Base-by-base conservation (phyloP, 495 filamentous ascomycete genomes). In the Sabuloglossum arenarium region DNA sequence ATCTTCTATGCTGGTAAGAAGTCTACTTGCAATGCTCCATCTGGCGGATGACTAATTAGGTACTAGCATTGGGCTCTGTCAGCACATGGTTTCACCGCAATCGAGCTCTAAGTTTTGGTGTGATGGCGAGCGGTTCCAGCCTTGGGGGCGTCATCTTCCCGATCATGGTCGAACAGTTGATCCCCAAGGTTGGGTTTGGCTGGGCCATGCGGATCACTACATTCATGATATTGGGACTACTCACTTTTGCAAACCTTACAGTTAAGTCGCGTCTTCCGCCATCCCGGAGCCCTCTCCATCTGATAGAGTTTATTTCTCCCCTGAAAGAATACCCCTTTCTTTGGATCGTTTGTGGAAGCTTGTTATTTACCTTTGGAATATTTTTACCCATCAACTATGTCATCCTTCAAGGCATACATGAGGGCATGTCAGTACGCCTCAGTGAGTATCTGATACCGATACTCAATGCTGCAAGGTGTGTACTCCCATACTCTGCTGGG, bases 161-260 rank as follows among this genome's bases (percentile, higher is more conserved):
- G 5, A 88, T 89, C 64, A 81, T 88, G 75, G 75, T 87, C 43
- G 63, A 75, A 10, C 70, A 75, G 21, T 65, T 88, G 21, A 79
- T 88, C 59, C 71, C 69, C 0, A 52, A 68, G 25, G 73, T 85
- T 50, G 85, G 82, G 6, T 90, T 85, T 59, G 67, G 69, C 1
- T 91, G 86, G 86, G 73, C 85, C 2, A 79, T 89, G 70, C 78
- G 85, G 19, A 73, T 73, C 31, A 68, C 73, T 34, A 84, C 79
- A 8, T 87, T 89, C 60, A 62, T 88, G 53, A 78, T 88, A 56
- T 72, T 88, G 0, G 69, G 63, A 12, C 68, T 88, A 30, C 73
- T 86, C 42, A 62, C 70, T 47, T 70, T 86, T 58, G 71, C 76
- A 25, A 84, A 79, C 61, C 49, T 83, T 10, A 80, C 82, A 0